Evolutionary conservation across 257 asterid genomes (phyloP).

Genomic region (Solanum bulbocastanum): DNA sequence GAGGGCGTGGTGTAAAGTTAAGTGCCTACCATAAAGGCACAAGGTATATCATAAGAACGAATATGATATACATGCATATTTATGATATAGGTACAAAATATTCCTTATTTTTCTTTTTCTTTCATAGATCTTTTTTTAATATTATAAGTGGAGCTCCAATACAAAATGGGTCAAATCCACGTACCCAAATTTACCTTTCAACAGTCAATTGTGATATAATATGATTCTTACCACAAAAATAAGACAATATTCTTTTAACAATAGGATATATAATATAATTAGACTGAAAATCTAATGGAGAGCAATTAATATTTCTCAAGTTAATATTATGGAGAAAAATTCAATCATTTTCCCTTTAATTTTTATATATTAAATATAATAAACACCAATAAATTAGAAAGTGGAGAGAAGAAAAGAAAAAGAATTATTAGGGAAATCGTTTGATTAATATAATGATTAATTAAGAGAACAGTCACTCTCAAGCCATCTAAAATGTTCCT

Average conservation of each 20-base stretch:
- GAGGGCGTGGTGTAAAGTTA: neutral
- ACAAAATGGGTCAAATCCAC: too few relatives aligned
- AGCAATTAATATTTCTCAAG: too few relatives aligned
- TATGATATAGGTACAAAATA: neutral
- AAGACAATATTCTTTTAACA: neutral
- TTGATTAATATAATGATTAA: neutral
- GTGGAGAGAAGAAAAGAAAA: neutral
- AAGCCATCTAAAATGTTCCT: slow-evolving; percentile 14
- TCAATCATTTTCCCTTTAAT: neutral
- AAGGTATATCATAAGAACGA: neutral
- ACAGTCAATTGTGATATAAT: neutral
- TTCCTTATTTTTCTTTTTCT: neutral
- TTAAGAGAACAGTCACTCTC: slow-evolving; percentile 18
- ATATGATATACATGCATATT: neutral
- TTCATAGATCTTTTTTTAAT: neutral
- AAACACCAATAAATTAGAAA: neutral
- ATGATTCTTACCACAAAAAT: neutral
- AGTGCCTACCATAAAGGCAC: neutral
- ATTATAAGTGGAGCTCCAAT: too few relatives aligned
- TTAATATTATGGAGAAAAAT: neutral
- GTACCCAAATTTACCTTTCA: too few relatives aligned
- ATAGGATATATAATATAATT: neutral
- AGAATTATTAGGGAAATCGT: neutral
- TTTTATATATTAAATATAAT: neutral
- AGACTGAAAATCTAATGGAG: neutral